Conservation (phyloP, 2,329 filamentous ascomycete genomes). For the Fusarium anguioides region DNA sequence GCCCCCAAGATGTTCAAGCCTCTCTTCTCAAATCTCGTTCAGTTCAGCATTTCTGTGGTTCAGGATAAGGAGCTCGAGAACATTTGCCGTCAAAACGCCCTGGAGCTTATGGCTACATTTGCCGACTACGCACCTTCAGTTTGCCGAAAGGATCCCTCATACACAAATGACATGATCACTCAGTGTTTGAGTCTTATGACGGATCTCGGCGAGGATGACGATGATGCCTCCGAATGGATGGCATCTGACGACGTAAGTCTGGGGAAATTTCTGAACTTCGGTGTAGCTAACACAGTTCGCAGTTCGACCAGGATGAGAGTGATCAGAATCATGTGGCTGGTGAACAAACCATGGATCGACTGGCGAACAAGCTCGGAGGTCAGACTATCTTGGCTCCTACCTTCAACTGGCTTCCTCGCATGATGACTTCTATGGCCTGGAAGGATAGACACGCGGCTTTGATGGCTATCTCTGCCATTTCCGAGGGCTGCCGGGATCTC, state of each 20-base stretch:
- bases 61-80: conserved; percentile 96
- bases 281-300: background rate
- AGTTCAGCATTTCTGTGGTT: conserved; percentile 92
- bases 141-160: conserved; percentile 93
- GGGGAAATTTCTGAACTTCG: background rate
- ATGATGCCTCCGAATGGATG: conserved; percentile 95
- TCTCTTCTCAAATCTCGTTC: conserved; percentile 91
- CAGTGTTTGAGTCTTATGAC: conserved; percentile 99
- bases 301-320: conserved; percentile 94
- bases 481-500: conserved; percentile 93
- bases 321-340: conserved; percentile 97
- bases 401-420: conserved; percentile 95
- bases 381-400: conserved; percentile 90
- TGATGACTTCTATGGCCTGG: conserved; percentile 97
- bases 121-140: conserved; percentile 93
- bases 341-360: conserved; percentile 97
- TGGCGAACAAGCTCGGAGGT: conserved; percentile 98
- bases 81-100: conserved; percentile 89
- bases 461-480: conserved; percentile 99
- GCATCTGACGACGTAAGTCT: conserved; percentile 83
- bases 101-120: conserved; percentile 98
- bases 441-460: conserved; percentile 94
- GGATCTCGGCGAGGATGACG: conserved; percentile 92
- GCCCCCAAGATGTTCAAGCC: conserved; percentile 97
- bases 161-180: conserved; percentile 96